A percentile compares a stretch with the other conserved stretches of the same genome.
Evolutionary conservation across 2,329 filamentous ascomycete genomes (phyloP).

Genomic region (Paraphoma chrysanthemicola): DNA sequence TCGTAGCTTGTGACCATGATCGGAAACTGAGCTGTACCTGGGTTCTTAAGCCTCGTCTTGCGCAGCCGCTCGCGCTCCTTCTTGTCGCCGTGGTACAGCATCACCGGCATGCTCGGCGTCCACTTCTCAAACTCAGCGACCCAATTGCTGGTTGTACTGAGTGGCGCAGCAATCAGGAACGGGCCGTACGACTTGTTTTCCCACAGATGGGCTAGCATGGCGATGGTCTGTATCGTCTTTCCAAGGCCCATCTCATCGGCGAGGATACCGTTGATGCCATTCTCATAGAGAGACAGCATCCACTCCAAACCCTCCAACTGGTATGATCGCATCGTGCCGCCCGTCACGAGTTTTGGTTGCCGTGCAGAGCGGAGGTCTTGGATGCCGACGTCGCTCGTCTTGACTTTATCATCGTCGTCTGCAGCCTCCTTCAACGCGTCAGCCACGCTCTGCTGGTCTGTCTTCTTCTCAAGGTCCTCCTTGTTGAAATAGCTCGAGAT

Average conservation of each 20-base stretch:
- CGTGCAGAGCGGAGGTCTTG: slow-evolving; percentile 79
- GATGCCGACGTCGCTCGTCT: slow-evolving; percentile 66
- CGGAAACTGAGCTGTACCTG: slow-evolving; percentile 77
- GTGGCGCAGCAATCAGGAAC: slow-evolving; percentile 86
- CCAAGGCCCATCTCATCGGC: slow-evolving; percentile 95
- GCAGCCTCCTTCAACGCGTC: slow-evolving; percentile 66
- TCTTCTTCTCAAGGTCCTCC: slow-evolving; percentile 61
- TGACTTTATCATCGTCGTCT: slow-evolving; percentile 61
- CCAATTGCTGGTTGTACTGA: slow-evolving; percentile 96
- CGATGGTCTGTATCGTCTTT: slow-evolving; percentile 91
- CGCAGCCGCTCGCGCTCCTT: slow-evolving; percentile 79
- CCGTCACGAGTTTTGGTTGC: slow-evolving; percentile 84
- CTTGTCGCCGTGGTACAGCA: slow-evolving; percentile 89
- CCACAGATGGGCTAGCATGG: slow-evolving; percentile 83
- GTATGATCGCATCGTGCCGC: slow-evolving; percentile 91
- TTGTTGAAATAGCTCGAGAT: slow-evolving; percentile 69
- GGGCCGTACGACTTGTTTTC: slow-evolving; percentile 89
- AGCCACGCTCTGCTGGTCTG: slow-evolving; percentile 60
- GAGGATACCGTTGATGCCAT: slow-evolving; percentile 88
- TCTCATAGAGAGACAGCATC: slow-evolving; percentile 84
- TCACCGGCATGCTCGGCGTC: slow-evolving; percentile 85
- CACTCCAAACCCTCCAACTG: slow-evolving; percentile 94
- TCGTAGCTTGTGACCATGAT: slow-evolving; percentile 96
- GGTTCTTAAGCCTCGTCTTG: slow-evolving; percentile 71
- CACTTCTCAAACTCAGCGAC: slow-evolving; percentile 91